A percentile compares a stretch with the other conserved stretches of the same genome.
phyloP scores from a whole-genome alignment of 2,329 filamentous ascomycete genomes.

The Shiraia bambusicola region DNA sequence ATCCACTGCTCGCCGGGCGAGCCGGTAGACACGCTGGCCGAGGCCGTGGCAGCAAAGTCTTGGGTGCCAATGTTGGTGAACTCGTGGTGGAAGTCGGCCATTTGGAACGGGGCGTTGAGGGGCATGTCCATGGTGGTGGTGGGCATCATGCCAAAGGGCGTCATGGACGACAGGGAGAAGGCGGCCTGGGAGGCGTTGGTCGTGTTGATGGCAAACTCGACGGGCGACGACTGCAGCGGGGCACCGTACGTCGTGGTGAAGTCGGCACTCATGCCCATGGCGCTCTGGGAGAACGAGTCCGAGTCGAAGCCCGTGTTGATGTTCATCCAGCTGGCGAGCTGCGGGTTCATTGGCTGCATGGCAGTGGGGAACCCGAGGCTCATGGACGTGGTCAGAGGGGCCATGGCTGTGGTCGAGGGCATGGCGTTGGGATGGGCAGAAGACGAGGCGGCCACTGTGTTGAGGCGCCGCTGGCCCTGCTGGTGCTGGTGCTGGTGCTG shows the following conservation, averaged over 20 bases:
- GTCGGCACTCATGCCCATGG: slow-evolving; percentile 39
- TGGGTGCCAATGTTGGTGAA: slow-evolving; percentile 56
- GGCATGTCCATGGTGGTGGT: slow-evolving; percentile 47
- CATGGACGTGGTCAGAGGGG: slow-evolving; percentile 36
- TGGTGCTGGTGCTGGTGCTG: slow-evolving; percentile 24
- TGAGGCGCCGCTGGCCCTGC: slow-evolving; percentile 31
- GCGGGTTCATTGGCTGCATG: slow-evolving; percentile 39
- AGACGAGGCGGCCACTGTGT: slow-evolving; percentile 29
- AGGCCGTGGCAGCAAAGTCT: slow-evolving; percentile 43
- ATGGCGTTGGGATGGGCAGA: slow-evolving; percentile 21
- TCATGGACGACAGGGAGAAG: slow-evolving; percentile 46
- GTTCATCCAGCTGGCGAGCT: slow-evolving; percentile 49
- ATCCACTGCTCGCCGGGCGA: slow-evolving; percentile 79
- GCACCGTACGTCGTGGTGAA: slow-evolving; percentile 45
- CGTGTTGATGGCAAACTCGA: slow-evolving; percentile 49
- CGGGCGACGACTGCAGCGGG: slow-evolving; percentile 49
- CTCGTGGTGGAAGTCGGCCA: slow-evolving; percentile 72
- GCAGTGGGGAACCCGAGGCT: slow-evolving; percentile 36
- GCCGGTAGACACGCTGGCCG: slow-evolving; percentile 52
- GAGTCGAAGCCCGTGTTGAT: slow-evolving; percentile 37
- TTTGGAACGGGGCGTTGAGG: slow-evolving; percentile 36
- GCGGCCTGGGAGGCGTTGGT: slow-evolving; percentile 45
- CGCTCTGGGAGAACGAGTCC: slow-evolving; percentile 25
- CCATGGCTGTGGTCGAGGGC: slow-evolving; percentile 30
- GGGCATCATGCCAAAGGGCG: slow-evolving; percentile 47